These are phyloP conservation scores for Fusarium virguliforme DNA, from an alignment of 2,329 filamentous ascomycete genomes.

Conservation along the genomic window DNA sequence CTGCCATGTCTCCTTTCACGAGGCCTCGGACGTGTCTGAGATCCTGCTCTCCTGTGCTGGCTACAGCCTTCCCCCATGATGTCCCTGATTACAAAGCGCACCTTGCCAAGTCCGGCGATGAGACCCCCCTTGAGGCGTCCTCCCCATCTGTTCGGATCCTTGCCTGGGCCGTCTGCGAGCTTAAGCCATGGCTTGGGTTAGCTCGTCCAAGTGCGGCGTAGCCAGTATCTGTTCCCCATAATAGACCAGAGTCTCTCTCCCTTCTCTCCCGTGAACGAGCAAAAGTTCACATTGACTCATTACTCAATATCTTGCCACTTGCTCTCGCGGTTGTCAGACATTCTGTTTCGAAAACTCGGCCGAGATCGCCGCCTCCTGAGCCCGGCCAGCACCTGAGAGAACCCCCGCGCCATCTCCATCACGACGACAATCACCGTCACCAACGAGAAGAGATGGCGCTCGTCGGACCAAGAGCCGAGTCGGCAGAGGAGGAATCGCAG, in stretches of 20 bases:
- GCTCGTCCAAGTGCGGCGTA: not conserved
- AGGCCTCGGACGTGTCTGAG: not conserved
- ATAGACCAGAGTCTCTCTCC: not conserved
- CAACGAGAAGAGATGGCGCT: conserved; percentile 29
- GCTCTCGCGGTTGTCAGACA: conserved; percentile 41
- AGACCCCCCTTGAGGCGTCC: not conserved
- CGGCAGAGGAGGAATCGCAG: conserved; percentile 9
- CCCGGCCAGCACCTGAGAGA: conserved; percentile 26
- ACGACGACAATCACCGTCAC: conserved; percentile 42
- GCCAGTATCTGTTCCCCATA: conserved; percentile 1
- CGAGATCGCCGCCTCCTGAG: conserved; percentile 30
- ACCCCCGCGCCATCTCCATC: conserved; percentile 37
- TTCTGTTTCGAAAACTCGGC: conserved; percentile 41
- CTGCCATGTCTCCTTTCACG: not conserved
- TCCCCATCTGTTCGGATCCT: not conserved
- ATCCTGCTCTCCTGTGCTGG: not conserved
- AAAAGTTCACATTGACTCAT: conserved; percentile 5
- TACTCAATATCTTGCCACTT: conserved; percentile 38
- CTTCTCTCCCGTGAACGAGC: not conserved
- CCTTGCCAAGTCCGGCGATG: conserved; percentile 9
- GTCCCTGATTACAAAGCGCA: not conserved
- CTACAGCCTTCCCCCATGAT: not conserved
- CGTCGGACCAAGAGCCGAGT: conserved; percentile 8
- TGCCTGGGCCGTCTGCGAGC: not conserved
- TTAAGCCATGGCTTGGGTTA: not conserved